Conservation (phyloP, 1,139 yeast genomes). For the Suhomyces taliae region DNA sequence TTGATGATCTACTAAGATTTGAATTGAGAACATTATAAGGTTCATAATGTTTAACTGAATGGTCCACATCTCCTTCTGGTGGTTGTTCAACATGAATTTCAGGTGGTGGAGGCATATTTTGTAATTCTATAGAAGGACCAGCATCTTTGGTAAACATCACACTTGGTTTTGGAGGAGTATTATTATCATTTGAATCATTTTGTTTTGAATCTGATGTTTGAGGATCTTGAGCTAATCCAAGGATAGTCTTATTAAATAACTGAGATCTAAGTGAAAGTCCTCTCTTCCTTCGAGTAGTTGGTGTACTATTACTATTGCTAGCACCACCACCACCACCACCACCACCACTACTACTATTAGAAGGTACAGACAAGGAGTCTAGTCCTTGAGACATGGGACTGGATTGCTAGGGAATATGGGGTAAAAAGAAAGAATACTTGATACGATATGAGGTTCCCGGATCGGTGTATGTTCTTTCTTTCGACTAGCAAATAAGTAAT, state of each 20-base stretch:
- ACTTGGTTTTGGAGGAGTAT: background rate
- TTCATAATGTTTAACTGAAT: conserved; percentile 2
- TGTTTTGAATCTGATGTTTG: background rate
- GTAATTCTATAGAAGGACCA: conserved; percentile 13
- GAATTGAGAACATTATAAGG: conserved; percentile 20
- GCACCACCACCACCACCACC: too few species aligned
- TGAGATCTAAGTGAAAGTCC: conserved; percentile 77
- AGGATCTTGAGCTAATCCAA: conserved; percentile 8
- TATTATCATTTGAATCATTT: background rate
- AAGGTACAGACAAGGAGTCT: conserved; percentile 5
- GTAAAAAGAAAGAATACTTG: too few species aligned
- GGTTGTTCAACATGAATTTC: conserved; percentile 7
- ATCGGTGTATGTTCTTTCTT: too few species aligned
- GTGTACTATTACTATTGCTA: conserved; percentile 14
- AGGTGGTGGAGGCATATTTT: conserved; percentile 6
- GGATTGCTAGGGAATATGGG: background rate
- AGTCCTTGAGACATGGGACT: background rate
- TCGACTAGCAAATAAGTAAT: too few species aligned
- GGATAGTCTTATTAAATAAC: conserved; percentile 56
- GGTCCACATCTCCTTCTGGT: conserved; percentile 1
- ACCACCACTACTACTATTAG: background rate
- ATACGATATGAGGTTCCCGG: too few species aligned
- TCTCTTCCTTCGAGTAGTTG: conserved; percentile 52
- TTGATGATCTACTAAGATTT: conserved; percentile 26
- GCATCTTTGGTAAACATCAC: conserved; percentile 4